Percentiles rank a stretch among this genome's conserved stretches.
phyloP scores from a whole-genome alignment of 2,329 filamentous ascomycete species.

The Epichloe gansuensis region DNA sequence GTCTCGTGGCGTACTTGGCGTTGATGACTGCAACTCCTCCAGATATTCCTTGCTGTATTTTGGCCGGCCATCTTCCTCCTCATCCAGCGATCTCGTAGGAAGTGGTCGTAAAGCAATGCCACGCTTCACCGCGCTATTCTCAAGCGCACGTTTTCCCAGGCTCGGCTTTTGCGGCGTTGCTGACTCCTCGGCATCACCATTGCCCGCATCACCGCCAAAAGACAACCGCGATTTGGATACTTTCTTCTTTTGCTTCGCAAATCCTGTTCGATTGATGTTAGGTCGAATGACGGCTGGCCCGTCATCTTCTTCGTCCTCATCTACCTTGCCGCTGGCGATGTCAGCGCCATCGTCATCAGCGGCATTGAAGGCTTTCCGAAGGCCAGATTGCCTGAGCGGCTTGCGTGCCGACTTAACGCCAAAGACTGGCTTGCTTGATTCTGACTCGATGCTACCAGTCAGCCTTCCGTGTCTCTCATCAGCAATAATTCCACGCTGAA shows the following conservation, averaged over 20 bases:
- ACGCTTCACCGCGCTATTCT: conserved; percentile 52
- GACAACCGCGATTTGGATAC: conserved; percentile 48
- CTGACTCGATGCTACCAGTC: conserved; percentile 14
- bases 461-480: conserved; percentile 21
- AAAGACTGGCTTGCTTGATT: conserved; percentile 26
- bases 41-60: conserved; percentile 80
- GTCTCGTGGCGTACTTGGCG: conserved; percentile 67
- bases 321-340: conserved; percentile 12
- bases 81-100: conserved; percentile 36
- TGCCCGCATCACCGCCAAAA: conserved; percentile 49
- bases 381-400: conserved; percentile 42
- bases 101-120: conserved; percentile 34
- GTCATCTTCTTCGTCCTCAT: conserved; percentile 30
- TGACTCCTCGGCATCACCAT: conserved; percentile 34
- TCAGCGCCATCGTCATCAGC: conserved; percentile 22
- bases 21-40: conserved; percentile 73
- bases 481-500: conserved; percentile 15
- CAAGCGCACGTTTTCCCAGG: conserved; percentile 49
- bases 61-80: conserved; percentile 55
- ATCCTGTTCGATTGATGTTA: conserved; percentile 31
- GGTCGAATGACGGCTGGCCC: conserved; percentile 38
- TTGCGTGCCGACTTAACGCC: conserved; percentile 34
- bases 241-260: conserved; percentile 55
- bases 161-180: conserved; percentile 54
- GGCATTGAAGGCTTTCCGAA: conserved; percentile 43